Evolutionary conservation across 805 yeast species (phyloP).

Genomic region (Yarrowia bubula): DNA sequence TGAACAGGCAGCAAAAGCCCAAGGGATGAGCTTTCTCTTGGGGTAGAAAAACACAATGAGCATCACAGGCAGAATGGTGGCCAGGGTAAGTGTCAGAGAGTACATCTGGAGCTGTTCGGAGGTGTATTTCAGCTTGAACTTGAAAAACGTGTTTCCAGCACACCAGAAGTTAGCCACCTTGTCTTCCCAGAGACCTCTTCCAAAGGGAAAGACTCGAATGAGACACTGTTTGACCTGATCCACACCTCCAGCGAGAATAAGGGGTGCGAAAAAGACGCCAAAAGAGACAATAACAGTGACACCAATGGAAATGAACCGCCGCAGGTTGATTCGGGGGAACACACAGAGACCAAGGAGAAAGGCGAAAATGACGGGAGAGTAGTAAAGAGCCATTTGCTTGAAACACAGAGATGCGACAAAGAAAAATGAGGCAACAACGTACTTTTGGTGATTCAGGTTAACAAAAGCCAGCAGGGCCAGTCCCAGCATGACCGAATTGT

Average conservation of each 20-base stretch:
- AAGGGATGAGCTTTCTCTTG: slow-evolving; percentile 51
- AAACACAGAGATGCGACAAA: slow-evolving; percentile 77
- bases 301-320: slow-evolving; percentile 61
- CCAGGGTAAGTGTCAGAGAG: slow-evolving; percentile 41
- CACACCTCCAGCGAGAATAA: slow-evolving; percentile 44
- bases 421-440: slow-evolving; percentile 66
- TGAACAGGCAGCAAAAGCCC: slow-evolving; percentile 79
- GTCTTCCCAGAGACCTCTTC: slow-evolving; percentile 93
- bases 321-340: slow-evolving; percentile 49
- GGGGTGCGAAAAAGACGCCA: slow-evolving; percentile 55
- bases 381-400: slow-evolving; percentile 94
- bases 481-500: slow-evolving; percentile 92
- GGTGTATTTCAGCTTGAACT: slow-evolving; percentile 58
- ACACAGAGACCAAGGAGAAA: slow-evolving; percentile 62
- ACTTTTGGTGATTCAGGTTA: slow-evolving; percentile 61
- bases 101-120: slow-evolving; percentile 58
- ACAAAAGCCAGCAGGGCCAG: slow-evolving; percentile 66
- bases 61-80: slow-evolving; percentile 57
- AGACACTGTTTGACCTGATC: slow-evolving; percentile 56
- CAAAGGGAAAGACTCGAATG: slow-evolving; percentile 81
- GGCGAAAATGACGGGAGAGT: slow-evolving; percentile 83
- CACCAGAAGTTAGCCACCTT: slow-evolving; percentile 99
- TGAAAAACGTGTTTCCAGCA: slow-evolving; percentile 75
- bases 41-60: slow-evolving; percentile 52
- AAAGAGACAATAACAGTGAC: slow-evolving; percentile 60